A percentile compares a stretch with the other conserved stretches of the same genome.
Conservation (phyloP, 2,329 filamentous ascomycete genomes). For the Verticillium longisporum region DNA sequence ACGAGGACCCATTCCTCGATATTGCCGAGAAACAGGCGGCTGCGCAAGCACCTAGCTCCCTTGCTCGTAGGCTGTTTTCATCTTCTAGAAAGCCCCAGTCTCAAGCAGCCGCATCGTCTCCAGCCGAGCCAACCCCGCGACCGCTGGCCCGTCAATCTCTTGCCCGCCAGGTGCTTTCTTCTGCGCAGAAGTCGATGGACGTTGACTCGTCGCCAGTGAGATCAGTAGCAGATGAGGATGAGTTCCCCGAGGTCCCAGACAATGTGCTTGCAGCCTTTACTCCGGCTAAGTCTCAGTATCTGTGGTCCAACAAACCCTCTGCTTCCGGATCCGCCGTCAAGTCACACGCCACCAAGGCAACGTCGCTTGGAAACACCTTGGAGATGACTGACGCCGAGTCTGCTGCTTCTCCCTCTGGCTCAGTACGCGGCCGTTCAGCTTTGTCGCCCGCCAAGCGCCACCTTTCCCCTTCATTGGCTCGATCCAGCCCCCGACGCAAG, state of each 20-base stretch:
- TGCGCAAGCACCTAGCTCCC: background rate
- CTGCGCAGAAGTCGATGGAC: background rate
- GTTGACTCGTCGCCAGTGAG: background rate
- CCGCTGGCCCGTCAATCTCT: background rate
- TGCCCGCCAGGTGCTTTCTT: background rate
- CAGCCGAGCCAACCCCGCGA: background rate
- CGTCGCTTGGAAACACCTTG: no score
- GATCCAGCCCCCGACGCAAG: conserved; percentile 28
- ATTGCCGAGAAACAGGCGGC: background rate
- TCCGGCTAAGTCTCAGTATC: background rate
- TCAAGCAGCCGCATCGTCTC: background rate
- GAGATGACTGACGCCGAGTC: no score
- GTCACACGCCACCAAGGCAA: background rate
- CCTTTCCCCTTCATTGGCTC: conserved; percentile 20
- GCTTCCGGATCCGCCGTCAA: background rate
- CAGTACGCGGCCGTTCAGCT: background rate
- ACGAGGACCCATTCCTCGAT: background rate
- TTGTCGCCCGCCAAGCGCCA: conserved; percentile 2
- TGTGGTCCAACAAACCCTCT: background rate
- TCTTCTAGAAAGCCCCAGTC: background rate
- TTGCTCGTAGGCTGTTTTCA: background rate
- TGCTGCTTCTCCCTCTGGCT: background rate
- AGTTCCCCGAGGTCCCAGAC: conserved; percentile 48
- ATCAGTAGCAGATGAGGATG: conserved; percentile 40
- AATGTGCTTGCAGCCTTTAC: background rate